These are phyloP conservation scores for Clonostachys chloroleuca DNA, from an alignment of 2,329 filamentous ascomycete genomes.

Conservation along the genomic window DNA sequence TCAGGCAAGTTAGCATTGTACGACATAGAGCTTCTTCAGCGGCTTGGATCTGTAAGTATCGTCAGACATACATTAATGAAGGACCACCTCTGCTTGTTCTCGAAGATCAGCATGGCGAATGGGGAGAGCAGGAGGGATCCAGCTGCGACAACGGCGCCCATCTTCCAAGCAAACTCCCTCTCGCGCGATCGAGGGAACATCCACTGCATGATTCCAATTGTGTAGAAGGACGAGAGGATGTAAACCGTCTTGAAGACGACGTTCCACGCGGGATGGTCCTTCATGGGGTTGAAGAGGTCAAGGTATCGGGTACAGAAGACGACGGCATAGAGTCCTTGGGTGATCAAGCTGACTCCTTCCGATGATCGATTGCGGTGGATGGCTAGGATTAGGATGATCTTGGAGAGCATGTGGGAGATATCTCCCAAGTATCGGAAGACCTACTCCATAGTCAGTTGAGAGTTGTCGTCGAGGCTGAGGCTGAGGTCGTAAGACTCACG, in stretches of 20 bases:
- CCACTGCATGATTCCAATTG: conserved; percentile 82
- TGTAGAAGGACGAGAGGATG: conserved; percentile 78
- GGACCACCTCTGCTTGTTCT: conserved; percentile 38
- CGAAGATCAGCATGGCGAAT: conserved; percentile 67
- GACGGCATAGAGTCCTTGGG: conserved; percentile 78
- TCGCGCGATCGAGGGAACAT: conserved; percentile 85
- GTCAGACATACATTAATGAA: conserved; percentile 41
- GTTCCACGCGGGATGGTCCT: conserved; percentile 57
- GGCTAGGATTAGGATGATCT: conserved; percentile 84
- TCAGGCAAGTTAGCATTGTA: background rate
- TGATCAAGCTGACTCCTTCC: conserved; percentile 89
- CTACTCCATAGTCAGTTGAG: conserved; percentile 20
- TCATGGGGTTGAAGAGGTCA: conserved; percentile 59
- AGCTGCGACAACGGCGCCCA: conserved; percentile 66
- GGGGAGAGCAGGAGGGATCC: conserved; percentile 67
- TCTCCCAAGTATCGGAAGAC: conserved; percentile 77
- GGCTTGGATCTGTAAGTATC: background rate
- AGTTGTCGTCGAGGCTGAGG: too few species aligned
- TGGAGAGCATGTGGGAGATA: conserved; percentile 78
- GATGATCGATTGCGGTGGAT: conserved; percentile 86
- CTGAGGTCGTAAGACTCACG: background rate
- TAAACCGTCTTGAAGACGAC: conserved; percentile 87
- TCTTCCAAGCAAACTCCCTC: conserved; percentile 88
- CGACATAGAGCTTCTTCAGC: background rate
- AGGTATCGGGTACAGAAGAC: conserved; percentile 88